A percentile compares a stretch with the other conserved stretches of the same genome.
These are phyloP conservation scores for Astragalus glycyphyllos DNA, from an alignment of 306 rosid species.

Conservation along the genomic window DNA sequence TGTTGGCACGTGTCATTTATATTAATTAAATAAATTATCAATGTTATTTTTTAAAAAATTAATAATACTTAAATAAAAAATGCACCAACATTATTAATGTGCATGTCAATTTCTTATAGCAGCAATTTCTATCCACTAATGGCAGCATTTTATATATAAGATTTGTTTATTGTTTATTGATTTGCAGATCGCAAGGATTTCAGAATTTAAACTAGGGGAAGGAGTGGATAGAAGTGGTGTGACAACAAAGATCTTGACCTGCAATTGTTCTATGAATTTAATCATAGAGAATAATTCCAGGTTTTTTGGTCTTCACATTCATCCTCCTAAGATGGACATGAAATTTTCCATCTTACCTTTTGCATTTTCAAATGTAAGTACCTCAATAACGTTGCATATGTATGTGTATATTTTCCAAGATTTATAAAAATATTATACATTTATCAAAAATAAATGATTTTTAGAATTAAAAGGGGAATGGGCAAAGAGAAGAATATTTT, in stretches of 20 bases:
- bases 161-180: neutral
- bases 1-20: neutral
- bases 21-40: no score
- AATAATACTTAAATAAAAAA: no score
- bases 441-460: no score
- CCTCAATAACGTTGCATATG: neutral
- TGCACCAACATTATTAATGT: no score
- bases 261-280: slow-evolving; percentile 68
- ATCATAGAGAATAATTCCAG: slow-evolving; percentile 75
- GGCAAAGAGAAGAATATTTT: no score
- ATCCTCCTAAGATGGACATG: slow-evolving; percentile 67
- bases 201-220: slow-evolving; percentile 72
- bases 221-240: slow-evolving; percentile 93
- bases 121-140: no score
- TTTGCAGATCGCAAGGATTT: slow-evolving; percentile 63
- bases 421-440: no score
- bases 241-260: slow-evolving; percentile 72
- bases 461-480: no score
- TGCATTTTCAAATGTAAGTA: slow-evolving; percentile 65
- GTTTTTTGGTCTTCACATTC: slow-evolving; percentile 82
- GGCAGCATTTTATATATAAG: neutral
- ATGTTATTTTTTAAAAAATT: no score
- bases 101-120: no score
- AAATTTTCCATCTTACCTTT: slow-evolving; percentile 73
- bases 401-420: neutral